phyloP scores from a whole-genome alignment of 208 protist genomes.

The Leishmania amazonensis region DNA sequence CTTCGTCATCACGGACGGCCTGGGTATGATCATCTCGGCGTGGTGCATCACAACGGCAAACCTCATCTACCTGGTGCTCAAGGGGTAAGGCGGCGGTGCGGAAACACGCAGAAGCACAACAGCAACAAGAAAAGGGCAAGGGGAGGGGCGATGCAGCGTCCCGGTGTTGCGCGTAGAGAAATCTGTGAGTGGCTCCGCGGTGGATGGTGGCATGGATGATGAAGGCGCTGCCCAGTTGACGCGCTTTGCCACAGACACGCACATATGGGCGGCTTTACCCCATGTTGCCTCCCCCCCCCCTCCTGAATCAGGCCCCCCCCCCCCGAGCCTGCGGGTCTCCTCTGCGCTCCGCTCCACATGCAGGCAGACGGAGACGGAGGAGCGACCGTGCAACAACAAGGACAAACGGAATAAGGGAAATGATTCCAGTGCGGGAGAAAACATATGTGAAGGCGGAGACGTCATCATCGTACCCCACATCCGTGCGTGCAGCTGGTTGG shows the following conservation, averaged over 20 bases:
- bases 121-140: too few species aligned
- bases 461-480: background rate
- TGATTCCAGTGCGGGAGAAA: too few species aligned
- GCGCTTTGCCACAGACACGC: too few species aligned
- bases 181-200: background rate
- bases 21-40: conserved; percentile 57
- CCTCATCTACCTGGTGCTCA: conserved; percentile 39
- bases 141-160: too few species aligned
- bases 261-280: too few species aligned
- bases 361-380: background rate
- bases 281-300: background rate
- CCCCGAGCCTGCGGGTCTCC: background rate
- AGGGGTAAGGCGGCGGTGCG: conserved; percentile 25
- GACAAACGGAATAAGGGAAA: background rate
- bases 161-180: background rate
- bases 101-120: background rate
- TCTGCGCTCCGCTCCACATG: background rate
- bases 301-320: background rate
- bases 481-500: background rate
- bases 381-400: too few species aligned
- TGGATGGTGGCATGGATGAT: background rate
- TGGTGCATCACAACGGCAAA: conserved; percentile 33
- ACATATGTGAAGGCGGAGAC: background rate
- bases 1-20: conserved; percentile 51
- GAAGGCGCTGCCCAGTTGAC: background rate